A percentile compares a stretch with the other conserved stretches of the same genome.
Conservation (phyloP, 139 green algal species). For the Chlorella sp. region DNA sequence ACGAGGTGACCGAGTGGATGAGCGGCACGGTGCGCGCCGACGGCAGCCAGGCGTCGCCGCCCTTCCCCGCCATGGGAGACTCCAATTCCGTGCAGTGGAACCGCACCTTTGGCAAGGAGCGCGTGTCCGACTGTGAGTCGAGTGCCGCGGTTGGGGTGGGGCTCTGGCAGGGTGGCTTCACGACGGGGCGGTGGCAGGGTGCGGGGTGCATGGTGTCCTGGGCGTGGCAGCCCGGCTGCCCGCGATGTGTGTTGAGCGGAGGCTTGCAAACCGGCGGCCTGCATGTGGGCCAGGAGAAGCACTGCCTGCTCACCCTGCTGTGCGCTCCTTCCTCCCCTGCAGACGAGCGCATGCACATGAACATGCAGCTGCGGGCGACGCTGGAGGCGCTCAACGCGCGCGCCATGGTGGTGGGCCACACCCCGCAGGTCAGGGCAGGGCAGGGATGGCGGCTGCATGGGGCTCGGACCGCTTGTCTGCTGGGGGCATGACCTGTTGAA, state of each 20-base stretch:
- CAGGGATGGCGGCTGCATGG: too few species aligned
- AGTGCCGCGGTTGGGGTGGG: neutral
- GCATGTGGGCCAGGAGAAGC: too few species aligned
- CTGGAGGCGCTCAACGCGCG: conserved; percentile 67
- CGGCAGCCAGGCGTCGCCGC: conserved; percentile 62
- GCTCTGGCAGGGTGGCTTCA: too few species aligned
- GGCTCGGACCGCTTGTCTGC: too few species aligned
- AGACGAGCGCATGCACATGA: conserved; percentile 60
- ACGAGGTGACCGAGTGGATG: conserved; percentile 92
- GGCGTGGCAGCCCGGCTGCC: too few species aligned
- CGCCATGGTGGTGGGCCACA: conserved; percentile 92
- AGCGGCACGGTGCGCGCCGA: conserved; percentile 58
- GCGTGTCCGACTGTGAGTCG: conserved; percentile 28
- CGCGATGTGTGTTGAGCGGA: too few species aligned
- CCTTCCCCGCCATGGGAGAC: conserved; percentile 91
- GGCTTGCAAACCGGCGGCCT: too few species aligned
- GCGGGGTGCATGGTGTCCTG: too few species aligned
- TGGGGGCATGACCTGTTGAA: too few species aligned
- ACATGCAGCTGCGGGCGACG: conserved; percentile 61
- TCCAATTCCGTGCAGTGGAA: conserved; percentile 90
- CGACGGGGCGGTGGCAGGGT: too few species aligned
- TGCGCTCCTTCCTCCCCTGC: too few species aligned
- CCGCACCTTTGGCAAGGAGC: conserved; percentile 69
- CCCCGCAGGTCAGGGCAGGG: conserved; percentile 71
- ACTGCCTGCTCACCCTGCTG: too few species aligned